phyloP scores from a whole-genome alignment of 1,284 basidiomycete genomes.

The Melampsora larici-populina region DNA sequence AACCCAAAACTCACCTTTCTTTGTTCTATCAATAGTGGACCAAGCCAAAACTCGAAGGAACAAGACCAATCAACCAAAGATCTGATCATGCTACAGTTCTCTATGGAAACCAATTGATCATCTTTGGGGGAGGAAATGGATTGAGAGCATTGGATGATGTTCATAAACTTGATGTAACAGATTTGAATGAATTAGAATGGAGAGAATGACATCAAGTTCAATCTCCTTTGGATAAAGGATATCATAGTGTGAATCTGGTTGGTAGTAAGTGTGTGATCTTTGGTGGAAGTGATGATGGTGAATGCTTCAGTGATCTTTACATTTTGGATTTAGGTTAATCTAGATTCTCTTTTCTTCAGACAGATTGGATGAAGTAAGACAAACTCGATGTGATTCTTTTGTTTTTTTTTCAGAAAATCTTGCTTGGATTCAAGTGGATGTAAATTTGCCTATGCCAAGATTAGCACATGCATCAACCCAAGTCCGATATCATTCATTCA shows the following conservation, averaged over 20 bases:
- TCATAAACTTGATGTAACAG: slow-evolving; percentile 44
- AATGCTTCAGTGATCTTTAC: slow-evolving; percentile 41
- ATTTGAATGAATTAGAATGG: slow-evolving; percentile 45
- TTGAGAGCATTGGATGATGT: slow-evolving; percentile 47
- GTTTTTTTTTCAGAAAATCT: slow-evolving; percentile 44
- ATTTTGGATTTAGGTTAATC: slow-evolving; percentile 37
- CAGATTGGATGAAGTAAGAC: no score
- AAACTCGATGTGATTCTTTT: no score
- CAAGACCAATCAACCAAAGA: slow-evolving; percentile 45
- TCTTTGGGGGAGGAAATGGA: slow-evolving; percentile 50
- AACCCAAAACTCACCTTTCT: not conserved
- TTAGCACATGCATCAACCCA: slow-evolving; percentile 47
- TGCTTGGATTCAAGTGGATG: slow-evolving; percentile 46
- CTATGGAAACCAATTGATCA: slow-evolving; percentile 44
- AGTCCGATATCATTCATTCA: slow-evolving; percentile 46
- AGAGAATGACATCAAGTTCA: slow-evolving; percentile 43
- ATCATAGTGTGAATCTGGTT: slow-evolving; percentile 44
- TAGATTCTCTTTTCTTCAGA: not conserved
- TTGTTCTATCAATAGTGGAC: slow-evolving; percentile 18
- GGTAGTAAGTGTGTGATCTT: slow-evolving; percentile 40
- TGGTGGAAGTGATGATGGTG: slow-evolving; percentile 38
- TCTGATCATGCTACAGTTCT: slow-evolving; percentile 48
- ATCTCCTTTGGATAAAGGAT: slow-evolving; percentile 45
- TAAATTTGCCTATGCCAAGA: slow-evolving; percentile 45
- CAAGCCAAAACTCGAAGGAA: slow-evolving; percentile 44